phyloP scores from a whole-genome alignment of 1,284 basidiomycete genomes.

The Cryptococcus neoformans region DNA sequence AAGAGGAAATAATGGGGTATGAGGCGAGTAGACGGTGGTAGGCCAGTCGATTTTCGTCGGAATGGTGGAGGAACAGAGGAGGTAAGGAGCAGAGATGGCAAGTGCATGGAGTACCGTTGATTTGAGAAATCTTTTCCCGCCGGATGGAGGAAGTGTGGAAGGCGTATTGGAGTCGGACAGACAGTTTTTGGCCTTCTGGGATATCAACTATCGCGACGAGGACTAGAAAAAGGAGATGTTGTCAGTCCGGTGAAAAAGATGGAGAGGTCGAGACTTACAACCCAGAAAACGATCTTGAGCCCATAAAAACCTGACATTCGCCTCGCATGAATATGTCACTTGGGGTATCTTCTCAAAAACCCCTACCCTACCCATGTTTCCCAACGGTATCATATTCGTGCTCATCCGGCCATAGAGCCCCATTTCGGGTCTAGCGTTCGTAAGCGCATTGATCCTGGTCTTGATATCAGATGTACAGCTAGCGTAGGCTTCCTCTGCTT shows the following conservation, averaged over 20 bases:
- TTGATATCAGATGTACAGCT: not conserved
- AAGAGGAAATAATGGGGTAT: not conserved
- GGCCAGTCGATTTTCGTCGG: not conserved
- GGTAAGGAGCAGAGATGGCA: not conserved
- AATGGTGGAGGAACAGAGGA: not conserved
- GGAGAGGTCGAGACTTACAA: no score
- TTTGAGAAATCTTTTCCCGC: no score
- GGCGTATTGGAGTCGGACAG: no score
- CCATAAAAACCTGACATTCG: no score
- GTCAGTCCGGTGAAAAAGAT: no score
- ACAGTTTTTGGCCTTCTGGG: no score
- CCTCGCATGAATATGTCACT: no score
- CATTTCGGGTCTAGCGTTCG: not conserved
- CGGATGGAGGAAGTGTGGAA: no score
- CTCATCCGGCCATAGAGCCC: not conserved
- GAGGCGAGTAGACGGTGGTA: not conserved
- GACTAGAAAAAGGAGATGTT: no score
- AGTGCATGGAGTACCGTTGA: not conserved
- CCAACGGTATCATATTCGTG: not conserved
- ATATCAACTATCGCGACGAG: no score
- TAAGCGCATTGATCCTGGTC: not conserved
- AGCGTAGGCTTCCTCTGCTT: not conserved
- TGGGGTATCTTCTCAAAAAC: not conserved
- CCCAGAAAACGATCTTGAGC: no score
- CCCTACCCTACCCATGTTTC: not conserved